phyloP scores from a whole-genome alignment of 2,329 filamentous ascomycete species.

The Plenodomus tracheiphilus region DNA sequence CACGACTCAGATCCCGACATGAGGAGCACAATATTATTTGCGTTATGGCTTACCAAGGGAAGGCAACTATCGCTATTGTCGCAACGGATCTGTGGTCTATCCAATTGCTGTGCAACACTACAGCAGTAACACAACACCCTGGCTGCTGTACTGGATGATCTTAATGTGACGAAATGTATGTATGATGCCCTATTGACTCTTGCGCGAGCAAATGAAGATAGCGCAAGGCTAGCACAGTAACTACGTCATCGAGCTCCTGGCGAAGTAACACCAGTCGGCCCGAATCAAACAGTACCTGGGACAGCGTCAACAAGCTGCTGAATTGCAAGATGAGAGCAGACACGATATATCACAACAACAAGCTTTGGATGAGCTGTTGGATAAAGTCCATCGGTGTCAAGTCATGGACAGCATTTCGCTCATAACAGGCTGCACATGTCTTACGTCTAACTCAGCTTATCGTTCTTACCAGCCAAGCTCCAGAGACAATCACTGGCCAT shows the following conservation, averaged over 20 bases:
- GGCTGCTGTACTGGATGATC: neutral
- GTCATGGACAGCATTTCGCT: too few species aligned
- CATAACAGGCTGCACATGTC: too few species aligned
- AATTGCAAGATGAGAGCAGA: neutral
- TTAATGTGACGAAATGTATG: neutral
- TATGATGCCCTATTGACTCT: neutral
- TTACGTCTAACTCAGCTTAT: too few species aligned
- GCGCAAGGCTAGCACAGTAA: neutral
- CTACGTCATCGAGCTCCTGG: too few species aligned
- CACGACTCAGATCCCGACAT: neutral
- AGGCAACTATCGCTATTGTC: neutral
- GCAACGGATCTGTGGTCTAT: neutral
- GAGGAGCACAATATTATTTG: neutral
- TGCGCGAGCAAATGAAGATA: neutral
- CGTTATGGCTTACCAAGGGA: neutral
- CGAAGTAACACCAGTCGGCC: too few species aligned
- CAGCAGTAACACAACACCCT: neutral
- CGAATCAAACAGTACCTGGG: neutral
- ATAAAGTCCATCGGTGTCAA: too few species aligned
- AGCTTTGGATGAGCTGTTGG: too few species aligned
- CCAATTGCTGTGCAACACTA: neutral
- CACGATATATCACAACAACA: neutral
- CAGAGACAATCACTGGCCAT: too few species aligned
- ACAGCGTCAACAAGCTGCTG: neutral
- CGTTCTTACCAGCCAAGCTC: too few species aligned